Conservation (phyloP, 2,329 filamentous ascomycete species). For the Geosmithia flava region DNA sequence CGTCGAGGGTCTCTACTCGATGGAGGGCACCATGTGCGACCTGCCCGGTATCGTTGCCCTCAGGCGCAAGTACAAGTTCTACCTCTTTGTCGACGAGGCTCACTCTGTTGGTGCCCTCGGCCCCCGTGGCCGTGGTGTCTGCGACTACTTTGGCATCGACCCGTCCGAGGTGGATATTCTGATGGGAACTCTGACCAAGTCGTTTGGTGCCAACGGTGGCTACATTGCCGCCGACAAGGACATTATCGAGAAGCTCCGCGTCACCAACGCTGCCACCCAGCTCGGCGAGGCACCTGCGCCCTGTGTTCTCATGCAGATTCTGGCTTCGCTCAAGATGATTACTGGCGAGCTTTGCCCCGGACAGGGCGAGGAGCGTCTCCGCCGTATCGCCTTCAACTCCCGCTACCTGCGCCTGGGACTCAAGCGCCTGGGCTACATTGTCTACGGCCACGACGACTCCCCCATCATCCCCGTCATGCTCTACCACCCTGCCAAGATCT, state of each 20-base stretch:
- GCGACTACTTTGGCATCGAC: slow-evolving; percentile 92
- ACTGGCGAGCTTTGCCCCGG: slow-evolving; percentile 77
- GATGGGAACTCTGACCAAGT: slow-evolving; percentile 98
- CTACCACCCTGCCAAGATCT: slow-evolving; percentile 98
- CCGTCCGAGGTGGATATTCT: slow-evolving; percentile 82
- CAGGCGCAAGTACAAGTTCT: slow-evolving; percentile 95
- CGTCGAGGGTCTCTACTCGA: slow-evolving; percentile 94
- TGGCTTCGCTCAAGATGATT: slow-evolving; percentile 77
- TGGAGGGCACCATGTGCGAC: slow-evolving; percentile 98
- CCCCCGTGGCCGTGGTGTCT: slow-evolving; percentile 79
- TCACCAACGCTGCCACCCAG: slow-evolving; percentile 73
- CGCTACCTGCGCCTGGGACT: slow-evolving; percentile 94
- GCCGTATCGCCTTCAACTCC: slow-evolving; percentile 95
- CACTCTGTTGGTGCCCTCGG: slow-evolving; percentile 92
- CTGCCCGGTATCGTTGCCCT: slow-evolving; percentile 78
- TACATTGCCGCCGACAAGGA: slow-evolving; percentile 84
- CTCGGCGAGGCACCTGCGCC: slow-evolving; percentile 83
- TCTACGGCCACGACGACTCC: slow-evolving; percentile 95
- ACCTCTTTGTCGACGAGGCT: slow-evolving; percentile 90
- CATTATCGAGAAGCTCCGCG: slow-evolving; percentile 84
- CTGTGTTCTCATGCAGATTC: slow-evolving; percentile 82
- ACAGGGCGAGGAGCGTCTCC: slow-evolving; percentile 88
- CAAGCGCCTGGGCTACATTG: slow-evolving; percentile 92
- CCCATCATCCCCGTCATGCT: slow-evolving; percentile 91
- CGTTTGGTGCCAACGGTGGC: slow-evolving; percentile 94